phyloP scores from a whole-genome alignment of 2,329 filamentous ascomycete genomes.

The Exophiala sp. region DNA sequence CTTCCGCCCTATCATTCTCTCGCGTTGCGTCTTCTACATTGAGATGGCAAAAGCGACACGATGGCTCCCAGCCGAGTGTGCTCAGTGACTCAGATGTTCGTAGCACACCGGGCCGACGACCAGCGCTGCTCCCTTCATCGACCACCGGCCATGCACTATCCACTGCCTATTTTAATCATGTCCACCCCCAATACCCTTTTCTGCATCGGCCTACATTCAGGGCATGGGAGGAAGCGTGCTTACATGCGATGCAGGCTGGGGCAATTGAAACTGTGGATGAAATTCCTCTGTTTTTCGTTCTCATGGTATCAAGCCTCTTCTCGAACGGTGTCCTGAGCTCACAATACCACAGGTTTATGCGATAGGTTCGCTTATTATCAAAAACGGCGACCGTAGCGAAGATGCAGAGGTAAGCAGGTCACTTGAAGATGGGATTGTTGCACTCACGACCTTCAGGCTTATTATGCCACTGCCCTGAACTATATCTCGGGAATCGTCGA shows the following conservation, averaged over 20 bases:
- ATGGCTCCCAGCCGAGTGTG: constrained; percentile 10
- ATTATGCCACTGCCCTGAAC: constrained; percentile 6
- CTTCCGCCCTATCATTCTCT: constrained; percentile 10
- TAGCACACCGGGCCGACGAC: not conserved
- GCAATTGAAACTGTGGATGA: not conserved
- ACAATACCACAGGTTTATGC: constrained; percentile 26
- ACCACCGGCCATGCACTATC: constrained; percentile 8
- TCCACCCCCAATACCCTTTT: constrained; percentile 38
- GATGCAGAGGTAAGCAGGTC: constrained; percentile 22
- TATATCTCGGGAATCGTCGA: constrained; percentile 26
- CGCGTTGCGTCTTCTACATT: constrained; percentile 7
- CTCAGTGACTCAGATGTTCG: not conserved
- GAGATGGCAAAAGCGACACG: constrained; percentile 3
- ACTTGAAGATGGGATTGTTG: not conserved
- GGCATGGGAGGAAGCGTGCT: constrained; percentile 30
- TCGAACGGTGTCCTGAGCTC: constrained; percentile 1
- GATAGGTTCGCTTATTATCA: constrained; percentile 27
- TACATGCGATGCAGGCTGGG: not conserved
- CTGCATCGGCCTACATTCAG: constrained; percentile 35
- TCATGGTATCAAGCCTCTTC: constrained; percentile 23
- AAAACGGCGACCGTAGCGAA: constrained; percentile 18
- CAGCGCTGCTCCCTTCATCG: constrained; percentile 4
- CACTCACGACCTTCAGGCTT: not conserved
- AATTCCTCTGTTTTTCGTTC: constrained; percentile 26
- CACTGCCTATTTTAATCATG: constrained; percentile 36